These are phyloP conservation scores for Dendrocalamus latiflorus DNA, from an alignment of 202 grass and related monocot genomes.

Conservation along the genomic window DNA sequence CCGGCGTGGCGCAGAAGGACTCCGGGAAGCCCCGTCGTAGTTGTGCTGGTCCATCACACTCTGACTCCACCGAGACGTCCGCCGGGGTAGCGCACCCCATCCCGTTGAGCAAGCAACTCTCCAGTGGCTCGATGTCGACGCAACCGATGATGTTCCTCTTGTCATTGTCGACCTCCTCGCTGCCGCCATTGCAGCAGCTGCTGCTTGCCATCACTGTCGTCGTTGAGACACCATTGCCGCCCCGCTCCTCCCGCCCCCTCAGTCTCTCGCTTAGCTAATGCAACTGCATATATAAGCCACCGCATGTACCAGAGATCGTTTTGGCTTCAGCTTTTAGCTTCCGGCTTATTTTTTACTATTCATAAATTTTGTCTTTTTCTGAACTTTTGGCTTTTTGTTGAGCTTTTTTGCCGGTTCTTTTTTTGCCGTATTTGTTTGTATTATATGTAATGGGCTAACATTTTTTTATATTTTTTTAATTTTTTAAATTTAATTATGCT, in stretches of 20 bases:
- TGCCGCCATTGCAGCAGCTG: constrained; percentile 32
- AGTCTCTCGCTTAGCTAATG: constrained; percentile 47
- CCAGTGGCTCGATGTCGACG: constrained; percentile 24
- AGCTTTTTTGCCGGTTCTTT: no score
- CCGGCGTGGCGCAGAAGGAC: constrained; percentile 41
- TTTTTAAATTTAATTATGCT: no score
- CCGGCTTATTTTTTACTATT: no score
- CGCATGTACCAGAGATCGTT: not conserved
- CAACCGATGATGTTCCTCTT: constrained; percentile 25
- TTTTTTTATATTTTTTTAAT: no score
- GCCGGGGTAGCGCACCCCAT: constrained; percentile 30
- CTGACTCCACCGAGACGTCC: constrained; percentile 41
- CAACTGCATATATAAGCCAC: constrained; percentile 28
- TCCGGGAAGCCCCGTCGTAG: constrained; percentile 31
- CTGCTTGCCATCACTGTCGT: constrained; percentile 22
- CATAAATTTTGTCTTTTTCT: no score
- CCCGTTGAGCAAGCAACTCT: constrained; percentile 45
- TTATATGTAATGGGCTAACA: no score
- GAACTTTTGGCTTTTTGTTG: no score
- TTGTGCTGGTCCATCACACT: constrained; percentile 28
- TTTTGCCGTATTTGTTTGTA: no score
- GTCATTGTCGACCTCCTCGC: constrained; percentile 22
- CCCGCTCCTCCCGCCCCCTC: constrained; percentile 40
- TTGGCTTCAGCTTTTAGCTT: no score
- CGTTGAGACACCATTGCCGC: not conserved